Evolutionary conservation across 768 basidiomycete genomes (phyloP).

Genomic region (Tulasnella calospora): DNA sequence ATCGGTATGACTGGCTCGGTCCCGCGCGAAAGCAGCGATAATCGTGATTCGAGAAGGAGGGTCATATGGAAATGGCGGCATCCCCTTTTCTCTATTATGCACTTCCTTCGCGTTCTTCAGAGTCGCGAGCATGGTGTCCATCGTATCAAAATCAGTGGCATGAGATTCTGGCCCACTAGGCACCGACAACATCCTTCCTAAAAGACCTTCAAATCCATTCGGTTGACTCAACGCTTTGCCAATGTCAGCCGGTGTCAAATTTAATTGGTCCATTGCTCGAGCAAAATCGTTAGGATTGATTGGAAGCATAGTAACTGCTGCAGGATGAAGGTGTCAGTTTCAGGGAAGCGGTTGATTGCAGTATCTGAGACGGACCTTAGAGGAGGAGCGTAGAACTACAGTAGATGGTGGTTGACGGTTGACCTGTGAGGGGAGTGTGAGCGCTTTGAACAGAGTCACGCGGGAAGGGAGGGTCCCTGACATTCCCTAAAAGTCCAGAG

Average conservation of each 20-base stretch:
- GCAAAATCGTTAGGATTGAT: conserved; percentile 12
- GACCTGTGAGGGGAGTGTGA: not conserved
- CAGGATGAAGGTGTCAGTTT: not conserved
- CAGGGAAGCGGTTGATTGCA: not conserved
- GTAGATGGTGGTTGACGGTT: not conserved
- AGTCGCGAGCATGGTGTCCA: not conserved
- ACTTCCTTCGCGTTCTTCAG: not conserved
- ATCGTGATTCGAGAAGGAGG: not conserved
- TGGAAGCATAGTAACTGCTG: not conserved
- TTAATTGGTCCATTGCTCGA: not conserved
- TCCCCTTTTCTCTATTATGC: not conserved
- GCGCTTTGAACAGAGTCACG: not conserved
- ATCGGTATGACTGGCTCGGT: not conserved
- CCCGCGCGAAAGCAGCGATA: not conserved
- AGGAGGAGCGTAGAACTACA: not conserved
- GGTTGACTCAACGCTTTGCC: not conserved
- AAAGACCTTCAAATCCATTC: not conserved
- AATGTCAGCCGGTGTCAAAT: conserved; percentile 5
- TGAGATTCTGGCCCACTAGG: not conserved
- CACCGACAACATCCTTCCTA: not conserved
- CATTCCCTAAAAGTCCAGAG: not conserved
- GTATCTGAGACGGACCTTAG: not conserved
- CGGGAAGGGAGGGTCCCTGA: not conserved
- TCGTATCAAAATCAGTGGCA: not conserved
- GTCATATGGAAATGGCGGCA: not conserved